Evolutionary conservation across 176 grass and related monocot species (phyloP).

Genomic region (Poa annua): DNA sequence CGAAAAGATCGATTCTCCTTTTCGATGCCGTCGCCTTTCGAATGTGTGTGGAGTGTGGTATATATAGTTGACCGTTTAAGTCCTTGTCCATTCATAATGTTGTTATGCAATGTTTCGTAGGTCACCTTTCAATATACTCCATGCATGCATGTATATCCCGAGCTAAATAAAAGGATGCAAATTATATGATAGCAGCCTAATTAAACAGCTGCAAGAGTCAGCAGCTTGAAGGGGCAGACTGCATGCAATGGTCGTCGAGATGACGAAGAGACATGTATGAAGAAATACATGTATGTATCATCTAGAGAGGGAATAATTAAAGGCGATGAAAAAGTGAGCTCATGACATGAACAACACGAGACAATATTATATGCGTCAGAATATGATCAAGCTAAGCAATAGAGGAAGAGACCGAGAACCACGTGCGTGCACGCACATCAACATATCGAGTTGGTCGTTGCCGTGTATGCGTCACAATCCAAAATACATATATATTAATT

Average conservation of each 20-base stretch:
- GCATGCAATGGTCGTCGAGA: background rate
- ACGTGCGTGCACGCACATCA: background rate
- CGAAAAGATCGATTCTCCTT: background rate
- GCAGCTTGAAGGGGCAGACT: background rate
- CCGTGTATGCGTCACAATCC: background rate
- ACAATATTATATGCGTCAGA: too few species aligned
- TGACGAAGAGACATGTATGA: background rate
- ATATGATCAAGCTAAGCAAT: background rate
- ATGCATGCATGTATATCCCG: too few species aligned
- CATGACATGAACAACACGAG: background rate
- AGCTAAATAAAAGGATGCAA: too few species aligned
- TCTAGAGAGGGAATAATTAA: background rate
- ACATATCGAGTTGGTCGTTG: background rate
- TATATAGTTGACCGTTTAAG: background rate
- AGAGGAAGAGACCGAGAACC: background rate
- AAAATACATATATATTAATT: too few species aligned
- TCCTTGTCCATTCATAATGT: background rate
- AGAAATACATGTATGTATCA: background rate
- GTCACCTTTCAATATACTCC: too few species aligned
- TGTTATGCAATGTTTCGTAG: background rate
- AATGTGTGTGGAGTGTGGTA: background rate
- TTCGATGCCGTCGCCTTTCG: background rate
- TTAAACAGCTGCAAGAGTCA: background rate
- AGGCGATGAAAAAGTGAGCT: background rate
- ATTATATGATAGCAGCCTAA: too few species aligned